Evolutionary conservation across 768 basidiomycete species (phyloP), one percentile per base, ranked within the genome.

Genomic region (Hortiboletus campestris): DNA sequence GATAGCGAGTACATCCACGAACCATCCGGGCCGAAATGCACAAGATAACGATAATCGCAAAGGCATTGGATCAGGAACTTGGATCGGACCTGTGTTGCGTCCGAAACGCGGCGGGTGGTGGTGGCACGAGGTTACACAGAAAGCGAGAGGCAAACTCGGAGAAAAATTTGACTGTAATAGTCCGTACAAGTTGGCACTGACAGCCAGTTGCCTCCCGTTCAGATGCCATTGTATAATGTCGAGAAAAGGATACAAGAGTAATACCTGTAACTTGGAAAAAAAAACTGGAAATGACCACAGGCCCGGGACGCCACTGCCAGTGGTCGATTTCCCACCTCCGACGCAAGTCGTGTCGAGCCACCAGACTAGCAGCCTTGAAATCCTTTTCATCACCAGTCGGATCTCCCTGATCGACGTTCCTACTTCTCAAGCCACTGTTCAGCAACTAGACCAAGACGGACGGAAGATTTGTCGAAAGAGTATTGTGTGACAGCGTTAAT

Each of bases 241-340:
- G 49, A 42, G 56, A 39, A 57, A 25, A 62, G 25, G 45, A 46
- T 13, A 46, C 4, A 25, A 25, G 25, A 25, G 4, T 2, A 25
- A 25, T 25, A 25, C 25, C 25, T 20, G 12, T 32, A 32, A 11
- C 31, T 11, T 32, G 32, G 0, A 13, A 28, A 32, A 22, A 38
- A 59, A 48, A 52, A 38, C 53, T 45, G 52, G 66, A 59, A 58
- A 41, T 29, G 14, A 43, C 40, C 28, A 39, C 42, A 16, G 20
- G n/a, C n/a, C n/a, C n/a, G n/a, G n/a, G 14, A 20, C 35, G 48
- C 31, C 43, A 41, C n/a, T n/a, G n/a, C n/a, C n/a, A n/a, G n/a
- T n/a, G n/a, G 44, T 38, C 36, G 53, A 49, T 58, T 67, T 69
- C 59, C 62, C 62, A 62, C 57, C 59, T 63, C 63, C 59, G 55